Evolutionary conservation across 129 eudicot species (phyloP), one percentile per base, ranked within the genome.

Genomic region (Sambucus nigra): DNA sequence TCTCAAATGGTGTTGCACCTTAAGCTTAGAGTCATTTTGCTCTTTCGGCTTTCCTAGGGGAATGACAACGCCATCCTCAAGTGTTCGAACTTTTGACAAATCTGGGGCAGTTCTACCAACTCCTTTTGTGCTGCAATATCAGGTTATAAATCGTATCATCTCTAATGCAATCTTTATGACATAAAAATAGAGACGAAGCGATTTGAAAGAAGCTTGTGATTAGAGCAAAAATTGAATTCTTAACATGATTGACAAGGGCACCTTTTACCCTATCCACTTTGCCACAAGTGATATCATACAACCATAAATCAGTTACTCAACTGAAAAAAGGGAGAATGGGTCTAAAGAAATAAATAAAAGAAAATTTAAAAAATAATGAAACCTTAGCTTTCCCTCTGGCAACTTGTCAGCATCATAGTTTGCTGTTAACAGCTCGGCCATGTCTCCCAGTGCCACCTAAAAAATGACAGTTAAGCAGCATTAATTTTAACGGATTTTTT

Each of bases 381-480:
- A 91, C 99, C 99, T 91, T 38, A 91, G 78, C 74, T 91, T 91
- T 45, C 99, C 95, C 28, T 54, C 55, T 35, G 95, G 99, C 79
- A 91, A 68, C 56, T 79, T 72, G 73, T 91, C 82, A 40, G 99
- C 99, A 62, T 82, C 31, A 59, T 76, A 60, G 6, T 86, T 59
- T 47, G 99, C 89, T 13, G 54, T 16, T 29, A 53, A 77, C 42
- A 82, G 83, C 80, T 91, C 95, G 47, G 78, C 82, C 95, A 91
- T 86, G 56, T 91, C 99, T 20, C 99, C 99, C 60, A 91, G 77
- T 46, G 99, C 99, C 57, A 91, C 99, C 99, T 91, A 58, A 25
- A 35, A 57, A 22, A 45, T 35, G 4, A 35, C 42, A 12, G 12
- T 35, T 7, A 35, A n/a, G n/a, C n/a, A n/a, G n/a, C n/a, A n/a